Evolutionary conservation across 2,329 filamentous ascomycete species (phyloP), one percentile per base, ranked within the genome.

Genomic region (Aspergillus cejpii): DNA sequence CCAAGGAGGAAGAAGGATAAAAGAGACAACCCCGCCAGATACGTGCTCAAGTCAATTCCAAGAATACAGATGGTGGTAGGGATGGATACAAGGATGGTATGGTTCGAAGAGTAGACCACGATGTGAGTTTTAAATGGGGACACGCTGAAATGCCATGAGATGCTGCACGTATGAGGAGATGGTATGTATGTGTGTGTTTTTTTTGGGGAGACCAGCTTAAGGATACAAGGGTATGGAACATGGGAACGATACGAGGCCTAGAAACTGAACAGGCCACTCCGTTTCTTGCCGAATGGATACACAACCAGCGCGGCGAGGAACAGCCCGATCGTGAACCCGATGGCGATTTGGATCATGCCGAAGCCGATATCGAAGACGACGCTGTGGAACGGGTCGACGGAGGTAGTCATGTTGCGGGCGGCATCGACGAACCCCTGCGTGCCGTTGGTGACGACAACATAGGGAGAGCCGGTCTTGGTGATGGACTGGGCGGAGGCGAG

Each of bases 401-500:
- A 49, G 3, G 41, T 20, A 1, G 58, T 48, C 49, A 61, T 56
- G 26, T 58, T 60, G 17, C 50, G 47, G n/a, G 60, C 57, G 1
- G 59, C 59, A 10, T 61, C 54, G 36, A 61, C 45, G 36, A 63
- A 63, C 6, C 60, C 56, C 33, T 60, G 55, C 1, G 60, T 63
- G 4, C 60, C 60, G 48, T 70, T 73, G 7, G 71, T 73, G 15
- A 74, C 70, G 2, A 71, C 76, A 0, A 69, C 69, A 15, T 59
- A 62, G 15, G 59, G 58, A 0, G 62, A 58, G 2, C 51, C 23
- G 19, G 52, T 52, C n/a, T 45, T 51, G 21, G 55, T 56, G 8
- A 81, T 77, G 51, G 79, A 72, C 53, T 81, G 72, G 1, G 80
- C 79, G 6, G 73, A 76, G 3, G 70, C 71, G 40, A 83, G 69